Conservation (phyloP, 805 yeast species). For the Metschnikowia similis region DNA sequence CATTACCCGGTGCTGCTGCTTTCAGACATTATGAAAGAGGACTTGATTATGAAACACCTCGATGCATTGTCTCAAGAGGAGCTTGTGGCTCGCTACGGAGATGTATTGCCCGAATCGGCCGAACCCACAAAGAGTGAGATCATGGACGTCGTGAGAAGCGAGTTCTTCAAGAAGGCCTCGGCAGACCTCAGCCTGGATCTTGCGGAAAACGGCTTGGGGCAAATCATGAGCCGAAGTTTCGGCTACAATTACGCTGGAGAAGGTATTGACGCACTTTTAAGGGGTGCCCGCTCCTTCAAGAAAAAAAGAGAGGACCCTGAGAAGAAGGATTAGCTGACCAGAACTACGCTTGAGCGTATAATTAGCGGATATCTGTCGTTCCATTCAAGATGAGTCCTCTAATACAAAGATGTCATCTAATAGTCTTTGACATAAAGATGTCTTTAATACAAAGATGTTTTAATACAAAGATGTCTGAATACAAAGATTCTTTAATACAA, state of each 20-base stretch:
- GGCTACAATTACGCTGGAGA: slow-evolving; percentile 52
- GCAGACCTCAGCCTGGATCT: slow-evolving; percentile 41
- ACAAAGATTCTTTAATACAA: too few species aligned
- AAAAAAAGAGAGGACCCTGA: not conserved
- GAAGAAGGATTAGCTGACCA: not conserved
- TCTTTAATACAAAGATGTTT: too few species aligned
- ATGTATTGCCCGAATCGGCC: slow-evolving; percentile 41
- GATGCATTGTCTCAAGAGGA: slow-evolving; percentile 29
- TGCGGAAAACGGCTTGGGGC: slow-evolving; percentile 41
- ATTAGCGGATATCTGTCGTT: too few species aligned
- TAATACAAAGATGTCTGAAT: too few species aligned
- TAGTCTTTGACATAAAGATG: too few species aligned
- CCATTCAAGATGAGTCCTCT: too few species aligned
- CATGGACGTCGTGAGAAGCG: slow-evolving; percentile 41
- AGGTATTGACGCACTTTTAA: slow-evolving; percentile 48
- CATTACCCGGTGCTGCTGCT: slow-evolving; percentile 11
- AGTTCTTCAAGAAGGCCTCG: slow-evolving; percentile 44
- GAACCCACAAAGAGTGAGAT: slow-evolving; percentile 36
- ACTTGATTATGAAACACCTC: slow-evolving; percentile 30
- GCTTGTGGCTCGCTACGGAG: slow-evolving; percentile 19
- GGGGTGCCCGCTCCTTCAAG: slow-evolving; percentile 33
- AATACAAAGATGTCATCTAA: too few species aligned
- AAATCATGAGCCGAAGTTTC: slow-evolving; percentile 44
- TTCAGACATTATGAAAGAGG: slow-evolving; percentile 31
- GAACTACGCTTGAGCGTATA: too few species aligned